These are phyloP conservation scores for Dentipellis fragilis DNA, from an alignment of 768 basidiomycete species.

Conservation along the genomic window DNA sequence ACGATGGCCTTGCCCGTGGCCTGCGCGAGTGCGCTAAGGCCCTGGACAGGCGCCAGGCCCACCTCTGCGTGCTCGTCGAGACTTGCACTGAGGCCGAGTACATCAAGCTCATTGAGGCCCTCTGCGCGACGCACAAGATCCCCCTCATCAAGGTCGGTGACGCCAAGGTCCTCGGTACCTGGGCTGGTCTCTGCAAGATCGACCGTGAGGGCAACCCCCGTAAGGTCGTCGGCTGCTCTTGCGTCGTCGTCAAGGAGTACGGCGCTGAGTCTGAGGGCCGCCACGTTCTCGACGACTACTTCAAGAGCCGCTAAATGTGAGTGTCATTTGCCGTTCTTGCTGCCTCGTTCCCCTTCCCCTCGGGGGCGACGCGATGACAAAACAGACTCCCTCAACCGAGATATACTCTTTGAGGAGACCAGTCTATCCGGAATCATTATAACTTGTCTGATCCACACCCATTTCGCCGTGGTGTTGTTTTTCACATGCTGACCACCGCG, in stretches of 20 bases:
- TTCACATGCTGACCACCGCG: background rate
- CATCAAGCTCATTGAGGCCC: slow-evolving; percentile 99
- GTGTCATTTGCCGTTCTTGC: slow-evolving; percentile 11
- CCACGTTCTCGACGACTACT: slow-evolving; percentile 90
- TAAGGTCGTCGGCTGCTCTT: slow-evolving; percentile 88
- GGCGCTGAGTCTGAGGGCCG: slow-evolving; percentile 92
- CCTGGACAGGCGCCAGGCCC: slow-evolving; percentile 96
- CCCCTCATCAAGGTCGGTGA: slow-evolving; percentile 99
- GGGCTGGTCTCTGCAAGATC: slow-evolving; percentile 99
- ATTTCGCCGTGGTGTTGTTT: background rate
- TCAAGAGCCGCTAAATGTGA: slow-evolving; percentile 79
- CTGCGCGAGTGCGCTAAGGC: slow-evolving; percentile 97
- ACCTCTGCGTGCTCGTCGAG: slow-evolving; percentile 98
- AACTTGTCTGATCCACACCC: slow-evolving; percentile 53
- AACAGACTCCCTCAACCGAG: slow-evolving; percentile 90
- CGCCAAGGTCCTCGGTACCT: slow-evolving; percentile 94
- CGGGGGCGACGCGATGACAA: slow-evolving; percentile 50
- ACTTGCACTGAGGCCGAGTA: slow-evolving; percentile 99
- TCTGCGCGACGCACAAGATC: slow-evolving; percentile 99
- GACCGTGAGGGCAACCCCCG: slow-evolving; percentile 97
- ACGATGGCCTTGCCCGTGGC: slow-evolving; percentile 97
- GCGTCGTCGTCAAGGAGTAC: slow-evolving; percentile 97
- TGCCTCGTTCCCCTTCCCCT: slow-evolving; percentile 3
- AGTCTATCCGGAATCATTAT: slow-evolving; percentile 89
- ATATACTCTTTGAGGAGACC: slow-evolving; percentile 55